phyloP scores from a whole-genome alignment of 345 rosid species.

The Hevea brasiliensis region DNA sequence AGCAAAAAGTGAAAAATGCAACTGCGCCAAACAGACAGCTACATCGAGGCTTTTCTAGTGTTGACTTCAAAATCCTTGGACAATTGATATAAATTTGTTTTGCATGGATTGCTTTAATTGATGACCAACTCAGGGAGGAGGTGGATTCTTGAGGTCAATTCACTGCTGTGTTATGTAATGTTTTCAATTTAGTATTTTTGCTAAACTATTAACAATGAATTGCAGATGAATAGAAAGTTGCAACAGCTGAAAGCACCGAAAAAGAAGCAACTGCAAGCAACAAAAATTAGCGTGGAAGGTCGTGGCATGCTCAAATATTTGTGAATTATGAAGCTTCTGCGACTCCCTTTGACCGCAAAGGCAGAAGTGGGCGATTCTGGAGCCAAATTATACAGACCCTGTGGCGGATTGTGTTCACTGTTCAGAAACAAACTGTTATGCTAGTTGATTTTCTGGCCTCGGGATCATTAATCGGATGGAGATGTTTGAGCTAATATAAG shows the following conservation, averaged over 20 bases:
- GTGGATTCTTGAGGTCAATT: neutral
- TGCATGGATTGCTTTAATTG: neutral
- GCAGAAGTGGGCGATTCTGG: neutral
- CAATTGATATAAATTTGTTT: no score
- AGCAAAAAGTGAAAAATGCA: no score
- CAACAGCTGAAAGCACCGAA: slow-evolving; percentile 95
- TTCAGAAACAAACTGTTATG: neutral
- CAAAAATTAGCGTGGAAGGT: slow-evolving; percentile 91
- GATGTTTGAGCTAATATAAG: neutral
- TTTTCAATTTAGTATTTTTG: neutral
- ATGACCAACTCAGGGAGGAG: neutral
- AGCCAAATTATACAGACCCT: neutral
- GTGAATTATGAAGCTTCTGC: slow-evolving; percentile 18
- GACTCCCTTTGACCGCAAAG: neutral
- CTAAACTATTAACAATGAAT: slow-evolving; percentile 1
- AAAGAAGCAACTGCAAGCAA: slow-evolving; percentile 89
- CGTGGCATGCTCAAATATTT: slow-evolving; percentile 96
- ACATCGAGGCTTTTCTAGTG: neutral
- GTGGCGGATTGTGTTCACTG: neutral
- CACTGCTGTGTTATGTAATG: neutral
- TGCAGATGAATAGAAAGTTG: slow-evolving; percentile 92
- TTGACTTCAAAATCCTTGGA: neutral
- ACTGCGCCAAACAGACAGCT: no score
- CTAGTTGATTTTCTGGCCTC: neutral
- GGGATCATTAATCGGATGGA: neutral